Percentiles rank a stretch among this genome's conserved stretches.
phyloP scores from a whole-genome alignment of 192 early-diverging fungal genomes.

The Coemansia sp. region DNA sequence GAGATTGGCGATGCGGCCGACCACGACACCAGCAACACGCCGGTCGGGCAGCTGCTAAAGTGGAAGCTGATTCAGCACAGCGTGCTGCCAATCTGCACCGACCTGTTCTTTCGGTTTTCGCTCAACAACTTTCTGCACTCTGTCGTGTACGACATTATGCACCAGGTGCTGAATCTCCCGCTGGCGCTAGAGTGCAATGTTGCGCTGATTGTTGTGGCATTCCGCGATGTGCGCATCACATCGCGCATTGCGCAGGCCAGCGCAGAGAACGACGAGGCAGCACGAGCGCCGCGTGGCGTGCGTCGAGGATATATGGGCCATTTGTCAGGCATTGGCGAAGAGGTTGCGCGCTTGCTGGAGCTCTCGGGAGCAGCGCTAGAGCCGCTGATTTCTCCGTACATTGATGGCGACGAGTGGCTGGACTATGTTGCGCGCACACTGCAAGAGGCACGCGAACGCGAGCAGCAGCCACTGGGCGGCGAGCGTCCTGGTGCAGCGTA shows the following conservation, averaged over 20 bases:
- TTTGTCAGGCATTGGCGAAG: conserved; percentile 95
- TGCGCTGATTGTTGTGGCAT: conserved; percentile 64
- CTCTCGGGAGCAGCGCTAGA: conserved; percentile 54
- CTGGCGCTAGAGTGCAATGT: conserved; percentile 65
- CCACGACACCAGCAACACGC: conserved; percentile 27
- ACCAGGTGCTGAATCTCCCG: conserved; percentile 94
- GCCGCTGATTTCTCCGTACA: conserved; percentile 45
- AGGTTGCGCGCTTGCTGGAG: conserved; percentile 87
- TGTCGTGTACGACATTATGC: conserved; percentile 98
- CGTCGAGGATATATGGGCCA: conserved; percentile 99
- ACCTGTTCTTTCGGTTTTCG: conserved; percentile 89
- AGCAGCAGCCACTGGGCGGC: conserved; percentile 53
- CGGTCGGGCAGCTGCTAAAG: conserved; percentile 76
- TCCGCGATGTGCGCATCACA: conserved; percentile 84
- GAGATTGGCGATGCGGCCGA: conserved; percentile 13
- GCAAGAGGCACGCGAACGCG: conserved; percentile 46
- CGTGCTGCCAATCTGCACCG: conserved; percentile 66
- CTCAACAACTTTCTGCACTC: conserved; percentile 99
- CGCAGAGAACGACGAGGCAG: conserved; percentile 76
- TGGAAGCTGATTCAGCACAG: conserved; percentile 65
- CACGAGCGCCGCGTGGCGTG: conserved; percentile 81
- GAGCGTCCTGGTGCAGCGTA: conserved; percentile 35
- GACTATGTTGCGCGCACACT: conserved; percentile 49
- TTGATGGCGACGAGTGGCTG: conserved; percentile 54
- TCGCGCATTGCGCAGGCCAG: conserved; percentile 83